These are phyloP conservation scores for Acanthamoeba rhysodes DNA, from an alignment of 208 protist species.

Conservation along the genomic window DNA sequence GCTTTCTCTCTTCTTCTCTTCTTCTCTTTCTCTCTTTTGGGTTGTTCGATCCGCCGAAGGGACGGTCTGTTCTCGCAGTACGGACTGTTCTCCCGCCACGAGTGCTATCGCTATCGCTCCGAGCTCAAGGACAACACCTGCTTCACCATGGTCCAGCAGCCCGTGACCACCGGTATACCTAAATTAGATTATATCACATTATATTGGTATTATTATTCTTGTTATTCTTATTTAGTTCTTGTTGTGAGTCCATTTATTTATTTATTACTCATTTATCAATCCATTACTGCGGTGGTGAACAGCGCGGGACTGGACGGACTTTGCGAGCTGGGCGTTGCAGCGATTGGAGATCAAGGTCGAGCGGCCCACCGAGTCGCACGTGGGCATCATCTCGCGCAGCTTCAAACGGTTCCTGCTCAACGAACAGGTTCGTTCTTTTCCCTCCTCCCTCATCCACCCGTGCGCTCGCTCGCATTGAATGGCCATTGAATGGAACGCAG, in stretches of 20 bases:
- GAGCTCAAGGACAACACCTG: constrained; percentile 7
- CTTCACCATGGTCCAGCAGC: background rate
- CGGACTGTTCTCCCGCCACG: background rate
- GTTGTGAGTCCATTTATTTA: too few relatives aligned
- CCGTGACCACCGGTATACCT: background rate
- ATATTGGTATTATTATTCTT: too few relatives aligned
- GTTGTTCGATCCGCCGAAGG: background rate
- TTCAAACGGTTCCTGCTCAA: constrained; percentile 7
- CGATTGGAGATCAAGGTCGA: background rate
- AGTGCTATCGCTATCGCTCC: background rate
- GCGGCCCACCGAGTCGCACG: background rate
- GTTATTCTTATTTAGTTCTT: too few relatives aligned
- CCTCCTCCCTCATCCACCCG: too few relatives aligned
- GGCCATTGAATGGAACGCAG: too few relatives aligned
- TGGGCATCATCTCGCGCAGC: constrained; percentile 13
- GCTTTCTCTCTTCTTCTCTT: too few relatives aligned
- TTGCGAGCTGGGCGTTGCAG: background rate
- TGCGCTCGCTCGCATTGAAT: too few relatives aligned
- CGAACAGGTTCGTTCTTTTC: background rate
- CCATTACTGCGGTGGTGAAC: too few relatives aligned
- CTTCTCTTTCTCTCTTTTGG: too few relatives aligned
- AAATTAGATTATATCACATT: too few relatives aligned
- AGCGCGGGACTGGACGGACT: background rate
- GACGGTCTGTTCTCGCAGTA: background rate
- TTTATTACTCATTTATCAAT: too few relatives aligned